Percentiles rank a stretch among this genome's conserved stretches.
Evolutionary conservation across 768 basidiomycete genomes (phyloP).

Genomic region (Agaricus bisporus): DNA sequence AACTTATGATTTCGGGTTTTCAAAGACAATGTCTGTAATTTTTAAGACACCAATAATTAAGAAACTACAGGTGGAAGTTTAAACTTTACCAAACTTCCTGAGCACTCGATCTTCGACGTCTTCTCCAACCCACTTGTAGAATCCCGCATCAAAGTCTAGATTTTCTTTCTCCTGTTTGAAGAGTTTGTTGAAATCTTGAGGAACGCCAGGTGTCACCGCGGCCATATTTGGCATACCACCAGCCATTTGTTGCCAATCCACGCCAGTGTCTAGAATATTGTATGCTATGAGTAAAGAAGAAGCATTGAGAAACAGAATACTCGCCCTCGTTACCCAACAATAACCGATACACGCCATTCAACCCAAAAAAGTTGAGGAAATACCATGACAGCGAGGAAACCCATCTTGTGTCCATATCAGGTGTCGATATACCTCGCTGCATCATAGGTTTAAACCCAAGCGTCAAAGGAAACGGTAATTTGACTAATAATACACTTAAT

Average conservation of each 20-base stretch:
- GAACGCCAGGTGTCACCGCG: constrained; percentile 44
- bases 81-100: constrained; percentile 56
- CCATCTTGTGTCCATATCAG: constrained; percentile 98
- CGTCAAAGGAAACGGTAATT: constrained; percentile 94
- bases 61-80: constrained; percentile 31
- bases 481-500: constrained; percentile 46
- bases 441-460: constrained; percentile 98
- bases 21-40: constrained; percentile 4
- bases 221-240: constrained; percentile 62
- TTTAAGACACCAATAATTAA: constrained; percentile 16
- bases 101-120: constrained; percentile 78
- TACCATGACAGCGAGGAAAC: constrained; percentile 99
- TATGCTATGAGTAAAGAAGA: not conserved
- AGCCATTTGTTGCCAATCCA: constrained; percentile 59
- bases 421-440: constrained; percentile 90
- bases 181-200: constrained; percentile 84
- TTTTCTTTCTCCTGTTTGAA: constrained; percentile 92
- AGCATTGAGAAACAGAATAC: constrained; percentile 19
- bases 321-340: constrained; percentile 85
- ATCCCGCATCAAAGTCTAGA: constrained; percentile 82
- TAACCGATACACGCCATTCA: constrained; percentile 93
- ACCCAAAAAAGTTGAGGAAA: constrained; percentile 97
- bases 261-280: not conserved
- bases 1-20: constrained; percentile 1
- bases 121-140: constrained; percentile 78